Base-by-base conservation (phyloP, 2,329 filamentous ascomycete genomes). In the Colletotrichum chrysophilum region DNA sequence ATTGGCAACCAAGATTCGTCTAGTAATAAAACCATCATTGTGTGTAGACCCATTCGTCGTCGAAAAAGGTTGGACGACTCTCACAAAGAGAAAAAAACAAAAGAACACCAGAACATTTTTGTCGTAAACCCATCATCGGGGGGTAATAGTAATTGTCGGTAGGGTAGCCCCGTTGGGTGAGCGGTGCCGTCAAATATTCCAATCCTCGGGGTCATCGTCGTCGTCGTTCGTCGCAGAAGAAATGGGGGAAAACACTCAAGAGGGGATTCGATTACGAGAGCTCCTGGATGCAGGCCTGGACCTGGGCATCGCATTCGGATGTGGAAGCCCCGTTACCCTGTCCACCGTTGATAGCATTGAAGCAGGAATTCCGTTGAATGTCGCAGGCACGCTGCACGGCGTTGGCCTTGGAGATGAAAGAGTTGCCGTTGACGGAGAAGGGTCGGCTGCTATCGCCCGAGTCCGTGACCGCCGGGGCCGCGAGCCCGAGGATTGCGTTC, bases 331-430 rank as follows among this genome's bases (percentile, higher is more conserved):
- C 86, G 5, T 80, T 78, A 16, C 85, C 78, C 66, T 82, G 74
- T 24, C 91, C 89, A 14, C 84, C 79, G 82, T 93, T 93, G 72
- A 89, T 89, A 32, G 88, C 88, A 77, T 91, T 84, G 14, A 89
- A 85, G 79, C 92, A 94, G 5, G 82, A 83, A 79, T 93, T 93
- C 84, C 91, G 89, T 84, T 93, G 91, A 74, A 92, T 88, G 76
- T 91, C 88, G 80, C 92, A 94, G 43, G 91, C 89, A 62, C 92
- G 87, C 83, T 92, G 88, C 55, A 89, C 83, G 24, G 92, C 92
- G 12, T 88, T 89, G 4, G 81, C 84, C 78, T 89, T 81, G 80
- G 89, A 89, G 52, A 89, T 88, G 80, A 94, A 93, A 48, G 86
- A 91, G 85, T 86, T 85, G 65, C 89, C 89, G 78, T 90, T 89